A percentile compares a stretch with the other conserved stretches of the same genome.
Evolutionary conservation across 2,329 filamentous ascomycete species (phyloP).

Genomic region (Anisogramma anomala): DNA sequence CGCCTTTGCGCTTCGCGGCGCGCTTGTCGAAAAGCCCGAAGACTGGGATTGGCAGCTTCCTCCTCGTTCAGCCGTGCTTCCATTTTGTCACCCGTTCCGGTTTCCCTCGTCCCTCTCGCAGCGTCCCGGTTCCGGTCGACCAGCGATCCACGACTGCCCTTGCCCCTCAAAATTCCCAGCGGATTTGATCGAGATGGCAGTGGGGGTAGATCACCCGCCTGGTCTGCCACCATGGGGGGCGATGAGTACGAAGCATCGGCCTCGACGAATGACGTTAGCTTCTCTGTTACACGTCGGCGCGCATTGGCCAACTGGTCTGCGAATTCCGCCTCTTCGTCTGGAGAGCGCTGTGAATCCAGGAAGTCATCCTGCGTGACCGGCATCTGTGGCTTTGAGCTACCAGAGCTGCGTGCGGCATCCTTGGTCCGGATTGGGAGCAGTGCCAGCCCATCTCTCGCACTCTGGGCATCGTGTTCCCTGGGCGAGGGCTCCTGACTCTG

Average conservation of each 20-base stretch:
- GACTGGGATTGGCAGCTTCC: constrained; percentile 35
- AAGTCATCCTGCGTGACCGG: neutral
- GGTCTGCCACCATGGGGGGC: constrained; percentile 22
- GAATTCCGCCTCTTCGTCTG: constrained; percentile 55
- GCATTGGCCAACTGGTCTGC: constrained; percentile 60
- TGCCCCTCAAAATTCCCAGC: constrained; percentile 52
- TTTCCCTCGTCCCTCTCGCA: constrained; percentile 49
- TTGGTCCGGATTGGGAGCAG: neutral
- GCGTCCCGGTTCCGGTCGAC: constrained; percentile 30
- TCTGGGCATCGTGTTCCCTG: constrained; percentile 1
- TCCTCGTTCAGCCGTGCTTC: constrained; percentile 21
- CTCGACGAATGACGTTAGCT: constrained; percentile 57
- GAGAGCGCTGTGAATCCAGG: constrained; percentile 6
- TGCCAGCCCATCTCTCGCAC: constrained; percentile 3
- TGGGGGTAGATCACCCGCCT: constrained; percentile 22
- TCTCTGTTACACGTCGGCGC: constrained; percentile 60
- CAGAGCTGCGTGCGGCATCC: constrained; percentile 13
- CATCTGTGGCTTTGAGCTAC: constrained; percentile 8
- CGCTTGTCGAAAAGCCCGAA: constrained; percentile 46
- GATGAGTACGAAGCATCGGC: constrained; percentile 40
- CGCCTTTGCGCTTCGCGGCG: constrained; percentile 44
- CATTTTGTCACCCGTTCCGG: constrained; percentile 36
- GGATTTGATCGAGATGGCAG: constrained; percentile 37
- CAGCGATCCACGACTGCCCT: constrained; percentile 42
- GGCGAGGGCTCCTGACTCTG: neutral